A percentile compares a stretch with the other conserved stretches of the same genome.
Conservation (phyloP, 129 eudicot genomes). For the Glebionis coronaria region DNA sequence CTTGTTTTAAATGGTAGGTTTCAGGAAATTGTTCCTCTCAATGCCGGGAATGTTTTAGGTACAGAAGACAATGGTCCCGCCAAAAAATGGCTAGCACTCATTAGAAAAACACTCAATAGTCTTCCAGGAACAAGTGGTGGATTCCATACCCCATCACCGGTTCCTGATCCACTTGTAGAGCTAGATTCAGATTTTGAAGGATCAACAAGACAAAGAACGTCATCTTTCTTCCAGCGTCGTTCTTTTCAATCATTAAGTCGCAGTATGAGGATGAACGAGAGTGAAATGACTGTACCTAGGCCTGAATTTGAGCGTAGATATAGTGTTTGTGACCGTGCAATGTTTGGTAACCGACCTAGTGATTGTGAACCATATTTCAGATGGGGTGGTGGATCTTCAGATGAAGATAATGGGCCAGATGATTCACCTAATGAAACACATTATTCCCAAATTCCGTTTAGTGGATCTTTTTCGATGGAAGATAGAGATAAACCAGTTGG, state of each 20-base stretch:
- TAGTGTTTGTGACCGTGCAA: slow-evolving; percentile 84
- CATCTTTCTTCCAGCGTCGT: slow-evolving; percentile 72
- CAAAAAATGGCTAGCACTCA: slow-evolving; percentile 79
- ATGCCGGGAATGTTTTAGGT: slow-evolving; percentile 95
- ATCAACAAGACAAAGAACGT: slow-evolving; percentile 43
- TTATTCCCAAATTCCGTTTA: slow-evolving; percentile 52
- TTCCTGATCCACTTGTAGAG: slow-evolving; percentile 57
- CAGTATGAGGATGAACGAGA: slow-evolving; percentile 75
- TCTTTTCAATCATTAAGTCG: slow-evolving; percentile 80
- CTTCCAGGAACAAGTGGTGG: slow-evolving; percentile 77
- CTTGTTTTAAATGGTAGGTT: slow-evolving; percentile 45
- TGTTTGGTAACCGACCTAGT: slow-evolving; percentile 55
- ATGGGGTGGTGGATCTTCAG: slow-evolving; percentile 72
- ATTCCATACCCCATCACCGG: slow-evolving; percentile 68
- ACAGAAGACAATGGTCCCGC: slow-evolving; percentile 96
- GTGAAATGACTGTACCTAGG: slow-evolving; percentile 43
- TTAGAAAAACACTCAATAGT: slow-evolving; percentile 71
- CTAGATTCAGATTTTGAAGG: slow-evolving; percentile 84
- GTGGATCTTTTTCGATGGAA: slow-evolving; percentile 51
- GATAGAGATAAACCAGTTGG: slow-evolving; percentile 47
- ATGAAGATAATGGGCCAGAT: slow-evolving; percentile 68
- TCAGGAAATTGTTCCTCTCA: slow-evolving; percentile 91
- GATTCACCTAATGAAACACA: slow-evolving; percentile 60
- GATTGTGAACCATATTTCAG: slow-evolving; percentile 47
- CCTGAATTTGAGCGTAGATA: slow-evolving; percentile 68